Evolutionary conservation across 2,329 filamentous ascomycete species (phyloP), one percentile per base, ranked within the genome.

Genomic region (Paraphoma sp.): DNA sequence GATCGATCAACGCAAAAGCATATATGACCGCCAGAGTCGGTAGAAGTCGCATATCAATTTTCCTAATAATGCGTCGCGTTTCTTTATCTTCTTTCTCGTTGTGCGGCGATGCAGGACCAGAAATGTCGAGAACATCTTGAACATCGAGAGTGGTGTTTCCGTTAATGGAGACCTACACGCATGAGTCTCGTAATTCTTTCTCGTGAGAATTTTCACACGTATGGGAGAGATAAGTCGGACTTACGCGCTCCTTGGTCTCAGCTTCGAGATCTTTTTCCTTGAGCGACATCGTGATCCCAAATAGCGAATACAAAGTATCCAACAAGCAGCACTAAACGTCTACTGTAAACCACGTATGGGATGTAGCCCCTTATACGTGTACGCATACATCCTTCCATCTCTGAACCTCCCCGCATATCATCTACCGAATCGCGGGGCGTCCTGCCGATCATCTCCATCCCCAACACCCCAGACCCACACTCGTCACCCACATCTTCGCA

Each of bases 31-130:
- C 71, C 5, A 77, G 64, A 5, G 73, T 65, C 1, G 73, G 72
- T 6, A 77, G 59, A 2, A 78, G 60, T n/a, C 73, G 64, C 42
- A 69, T 40, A 46, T 78, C 75, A 28, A 77, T 71, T 53, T 77
- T 76, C 10, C 71, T 63, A 2, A 77, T 60, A 9, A 76, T 68
- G 23, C 59, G 60, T 40, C 71, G 73, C 2, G 68, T 68, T 50
- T 74, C 72, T 29, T 59, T 57, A 29, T 59, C 53, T 11, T 64
- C 61, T 3, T 8, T 64, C 59, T 3, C 28, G 44, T 56, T 54
- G 47, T 29, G 44, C 7, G 1, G 49, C 44, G 1, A 8, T 44
- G 14, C 33, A 3, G 53, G 54, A 36, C 47, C 51, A n/a, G 50
- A 51, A 8, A 44, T 28, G 10, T 51, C 36, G n/a, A 41, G 29